These are phyloP conservation scores for Noccaea caerulescens DNA, from an alignment of 345 rosid genomes.

Conservation along the genomic window DNA sequence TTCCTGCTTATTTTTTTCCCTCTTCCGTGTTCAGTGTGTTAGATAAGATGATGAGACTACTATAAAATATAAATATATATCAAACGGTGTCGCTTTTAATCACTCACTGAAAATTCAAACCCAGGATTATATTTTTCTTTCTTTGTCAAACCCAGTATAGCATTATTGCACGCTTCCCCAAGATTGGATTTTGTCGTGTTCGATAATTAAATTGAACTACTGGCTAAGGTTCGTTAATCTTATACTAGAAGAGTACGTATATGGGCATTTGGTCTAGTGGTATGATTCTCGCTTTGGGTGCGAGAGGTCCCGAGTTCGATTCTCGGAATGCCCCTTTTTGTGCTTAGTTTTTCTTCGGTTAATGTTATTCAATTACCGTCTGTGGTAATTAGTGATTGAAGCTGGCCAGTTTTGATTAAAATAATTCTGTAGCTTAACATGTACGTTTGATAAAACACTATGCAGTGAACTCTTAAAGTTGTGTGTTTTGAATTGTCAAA, in stretches of 20 bases:
- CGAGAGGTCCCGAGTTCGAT: conserved; percentile 87
- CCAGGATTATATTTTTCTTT: background rate
- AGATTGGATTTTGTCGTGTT: background rate
- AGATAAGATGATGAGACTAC: conserved; percentile 3
- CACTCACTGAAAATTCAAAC: conserved; percentile 18
- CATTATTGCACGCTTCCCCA: background rate
- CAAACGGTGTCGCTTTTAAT: conserved; percentile 13
- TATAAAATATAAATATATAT: background rate
- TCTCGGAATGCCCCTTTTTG: background rate
- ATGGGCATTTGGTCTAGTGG: conserved; percentile 8
- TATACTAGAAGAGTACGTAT: too few species aligned
- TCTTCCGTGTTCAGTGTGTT: background rate
- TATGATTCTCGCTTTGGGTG: conserved; percentile 85
- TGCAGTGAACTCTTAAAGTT: background rate
- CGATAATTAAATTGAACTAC: background rate
- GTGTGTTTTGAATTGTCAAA: background rate
- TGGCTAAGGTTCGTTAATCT: too few species aligned
- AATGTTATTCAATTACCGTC: too few species aligned
- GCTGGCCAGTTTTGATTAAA: too few species aligned
- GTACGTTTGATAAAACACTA: background rate
- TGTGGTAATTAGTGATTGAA: background rate
- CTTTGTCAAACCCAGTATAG: conserved; percentile 2
- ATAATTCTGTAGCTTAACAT: background rate
- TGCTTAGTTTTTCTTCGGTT: too few species aligned
- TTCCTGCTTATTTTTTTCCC: background rate